Evolutionary conservation across 1,139 yeast genomes (phyloP), one percentile per base, ranked within the genome.

Genomic region (Taphrina confusa): DNA sequence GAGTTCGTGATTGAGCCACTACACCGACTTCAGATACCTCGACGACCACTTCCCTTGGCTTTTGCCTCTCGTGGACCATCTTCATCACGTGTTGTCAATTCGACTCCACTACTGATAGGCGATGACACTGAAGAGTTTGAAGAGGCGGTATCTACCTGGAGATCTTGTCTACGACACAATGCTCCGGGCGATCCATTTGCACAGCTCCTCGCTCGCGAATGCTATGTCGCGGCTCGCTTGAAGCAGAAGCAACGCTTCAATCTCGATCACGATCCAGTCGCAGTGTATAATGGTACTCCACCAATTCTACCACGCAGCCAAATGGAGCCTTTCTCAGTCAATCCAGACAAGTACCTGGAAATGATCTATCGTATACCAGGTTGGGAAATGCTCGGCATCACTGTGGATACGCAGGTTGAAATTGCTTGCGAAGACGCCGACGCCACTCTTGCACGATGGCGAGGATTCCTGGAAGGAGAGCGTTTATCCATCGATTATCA

Each of bases 291-390:
- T 37, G 42, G 42, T 25, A 37, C 42, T 9, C 42, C 42, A n/a
- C 25, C 42, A 18, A 22, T 9, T 6, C 9, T 37, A n/a, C 25
- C 42, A 2, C 42, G 9, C 12, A 37, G 25, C 9, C 42, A 37
- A n/a, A 37, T 37, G 42, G 25, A 22, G 18, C 42, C 42, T 4
- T 37, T 37, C 25, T 37, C 25, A 9, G 42, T 37, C 25, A 25
- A 37, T 37, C 42, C 42, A n/a, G 4, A 16, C 25, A 37, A 18
- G n/a, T 37, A 37, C n/a, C 42, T 37, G n/a, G 9, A 18, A n/a
- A 37, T 37, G 42, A 37, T 37, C 23, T 37, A 37, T 37, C 42
- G 42, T 4, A 14, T 37, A 8, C 42, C 42, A 16, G 42, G 42
- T n/a, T 37, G 42, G 42, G 42, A 37, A n/a, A 37, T n/a, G 23